Conservation (phyloP, 2,329 filamentous ascomycete species). For the Penicillium olsonii region DNA sequence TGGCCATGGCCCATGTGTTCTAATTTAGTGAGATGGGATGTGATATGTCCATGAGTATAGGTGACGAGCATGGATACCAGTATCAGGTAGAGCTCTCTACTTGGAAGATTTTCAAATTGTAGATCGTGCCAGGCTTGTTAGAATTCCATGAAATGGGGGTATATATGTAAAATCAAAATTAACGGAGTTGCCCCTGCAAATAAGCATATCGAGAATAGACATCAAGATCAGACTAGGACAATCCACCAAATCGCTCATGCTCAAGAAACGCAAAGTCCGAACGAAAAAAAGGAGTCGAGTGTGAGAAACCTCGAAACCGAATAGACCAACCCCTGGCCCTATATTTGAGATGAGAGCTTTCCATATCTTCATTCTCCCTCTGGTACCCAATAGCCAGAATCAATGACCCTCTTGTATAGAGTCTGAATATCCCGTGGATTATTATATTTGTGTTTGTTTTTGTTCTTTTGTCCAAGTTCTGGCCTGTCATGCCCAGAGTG, state of each 20-base stretch:
- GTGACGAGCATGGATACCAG: no score
- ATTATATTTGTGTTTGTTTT: neutral
- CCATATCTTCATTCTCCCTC: neutral
- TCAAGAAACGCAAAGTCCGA: conserved; percentile 8
- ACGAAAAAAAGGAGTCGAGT: conserved; percentile 8
- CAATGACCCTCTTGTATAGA: neutral
- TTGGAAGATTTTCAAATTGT: neutral
- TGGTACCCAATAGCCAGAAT: conserved; percentile 6
- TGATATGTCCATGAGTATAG: neutral
- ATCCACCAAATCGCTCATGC: conserved; percentile 20
- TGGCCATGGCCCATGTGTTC: no score
- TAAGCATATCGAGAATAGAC: neutral
- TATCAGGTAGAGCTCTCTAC: no score
- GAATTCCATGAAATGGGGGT: conserved; percentile 14
- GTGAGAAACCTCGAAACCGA: neutral
- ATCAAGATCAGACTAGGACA: neutral
- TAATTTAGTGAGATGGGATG: no score
- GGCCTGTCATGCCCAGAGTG: conserved; percentile 37
- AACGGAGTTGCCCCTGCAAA: conserved; percentile 3
- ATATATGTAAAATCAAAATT: conserved; percentile 12
- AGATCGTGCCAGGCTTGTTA: conserved; percentile 10
- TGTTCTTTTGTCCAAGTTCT: neutral
- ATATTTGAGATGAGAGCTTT: neutral
- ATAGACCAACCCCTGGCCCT: neutral
- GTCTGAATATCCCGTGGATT: neutral